A percentile compares a stretch with the other conserved stretches of the same genome.
phyloP scores from a whole-genome alignment of 441 rosid genomes.

The Erysimum pusillum region DNA sequence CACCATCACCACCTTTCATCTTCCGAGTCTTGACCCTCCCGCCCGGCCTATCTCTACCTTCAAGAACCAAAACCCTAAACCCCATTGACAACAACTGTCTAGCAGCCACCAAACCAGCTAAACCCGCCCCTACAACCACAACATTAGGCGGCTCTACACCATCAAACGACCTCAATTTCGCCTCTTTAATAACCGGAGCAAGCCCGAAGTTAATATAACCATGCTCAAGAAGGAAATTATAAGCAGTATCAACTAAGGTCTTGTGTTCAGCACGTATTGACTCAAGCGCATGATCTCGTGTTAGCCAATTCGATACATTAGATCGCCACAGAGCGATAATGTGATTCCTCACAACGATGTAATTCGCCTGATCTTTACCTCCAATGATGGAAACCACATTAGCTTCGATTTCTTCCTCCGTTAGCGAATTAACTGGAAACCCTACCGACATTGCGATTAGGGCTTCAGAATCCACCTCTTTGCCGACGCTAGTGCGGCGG shows the following conservation, averaged over 20 bases:
- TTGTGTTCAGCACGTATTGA: slow-evolving; percentile 76
- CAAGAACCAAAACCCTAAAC: slow-evolving; percentile 85
- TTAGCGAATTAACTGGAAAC: slow-evolving; percentile 87
- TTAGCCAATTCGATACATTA: slow-evolving; percentile 79
- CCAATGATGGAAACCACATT: slow-evolving; percentile 77
- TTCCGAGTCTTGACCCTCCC: slow-evolving; percentile 86
- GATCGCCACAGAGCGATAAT: slow-evolving; percentile 86
- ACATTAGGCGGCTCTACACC: slow-evolving; percentile 70
- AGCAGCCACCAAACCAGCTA: slow-evolving; percentile 85
- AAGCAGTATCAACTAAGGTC: slow-evolving; percentile 70
- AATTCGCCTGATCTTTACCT: slow-evolving; percentile 78
- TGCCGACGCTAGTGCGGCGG: slow-evolving; percentile 66
- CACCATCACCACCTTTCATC: slow-evolving; percentile 80
- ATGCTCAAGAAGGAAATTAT: slow-evolving; percentile 72
- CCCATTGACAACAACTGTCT: slow-evolving; percentile 83
- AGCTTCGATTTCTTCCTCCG: slow-evolving; percentile 96
- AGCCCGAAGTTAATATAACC: slow-evolving; percentile 90
- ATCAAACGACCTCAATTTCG: slow-evolving; percentile 59
- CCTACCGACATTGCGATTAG: slow-evolving; percentile 84
- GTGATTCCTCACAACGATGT: slow-evolving; percentile 84
- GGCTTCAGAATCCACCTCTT: slow-evolving; percentile 85
- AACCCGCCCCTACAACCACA: slow-evolving; percentile 83
- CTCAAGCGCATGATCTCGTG: slow-evolving; percentile 74
- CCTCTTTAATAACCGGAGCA: slow-evolving; percentile 73
- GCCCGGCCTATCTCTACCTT: slow-evolving; percentile 82